Percentiles rank a stretch among this genome's conserved stretches.
phyloP scores from a whole-genome alignment of 306 rosid genomes.

The Prunus mume region DNA sequence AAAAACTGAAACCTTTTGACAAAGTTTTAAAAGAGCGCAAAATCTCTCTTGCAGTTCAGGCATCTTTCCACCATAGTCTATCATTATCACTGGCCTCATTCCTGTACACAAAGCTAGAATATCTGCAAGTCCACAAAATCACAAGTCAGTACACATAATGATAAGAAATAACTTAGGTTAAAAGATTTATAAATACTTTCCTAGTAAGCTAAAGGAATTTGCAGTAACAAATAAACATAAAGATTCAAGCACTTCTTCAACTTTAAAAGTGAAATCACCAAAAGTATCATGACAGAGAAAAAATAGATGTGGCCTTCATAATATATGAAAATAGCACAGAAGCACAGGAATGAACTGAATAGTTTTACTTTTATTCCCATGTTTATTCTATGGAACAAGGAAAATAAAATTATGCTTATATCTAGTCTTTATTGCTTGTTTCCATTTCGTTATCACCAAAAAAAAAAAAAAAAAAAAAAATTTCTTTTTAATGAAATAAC shows the following conservation, averaged over 20 bases:
- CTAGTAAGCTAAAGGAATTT: background rate
- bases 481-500: too few relatives aligned
- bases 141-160: background rate
- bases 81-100: slow-evolving; percentile 78
- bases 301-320: background rate
- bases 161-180: background rate
- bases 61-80: slow-evolving; percentile 89
- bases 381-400: background rate
- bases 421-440: background rate
- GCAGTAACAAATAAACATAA: background rate
- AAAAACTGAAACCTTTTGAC: slow-evolving; percentile 40
- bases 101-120: slow-evolving; percentile 66
- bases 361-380: background rate
- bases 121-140: slow-evolving; percentile 41
- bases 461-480: too few relatives aligned
- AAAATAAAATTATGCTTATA: background rate
- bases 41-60: slow-evolving; percentile 72
- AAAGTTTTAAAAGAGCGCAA: slow-evolving; percentile 45
- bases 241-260: background rate
- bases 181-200: too few relatives aligned
- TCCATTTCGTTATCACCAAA: background rate
- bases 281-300: background rate
- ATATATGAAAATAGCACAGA: background rate
- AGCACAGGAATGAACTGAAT: background rate
- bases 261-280: background rate